These are phyloP conservation scores for Chlorella ohadii DNA, from an alignment of 139 green algal genomes.

Conservation along the genomic window DNA sequence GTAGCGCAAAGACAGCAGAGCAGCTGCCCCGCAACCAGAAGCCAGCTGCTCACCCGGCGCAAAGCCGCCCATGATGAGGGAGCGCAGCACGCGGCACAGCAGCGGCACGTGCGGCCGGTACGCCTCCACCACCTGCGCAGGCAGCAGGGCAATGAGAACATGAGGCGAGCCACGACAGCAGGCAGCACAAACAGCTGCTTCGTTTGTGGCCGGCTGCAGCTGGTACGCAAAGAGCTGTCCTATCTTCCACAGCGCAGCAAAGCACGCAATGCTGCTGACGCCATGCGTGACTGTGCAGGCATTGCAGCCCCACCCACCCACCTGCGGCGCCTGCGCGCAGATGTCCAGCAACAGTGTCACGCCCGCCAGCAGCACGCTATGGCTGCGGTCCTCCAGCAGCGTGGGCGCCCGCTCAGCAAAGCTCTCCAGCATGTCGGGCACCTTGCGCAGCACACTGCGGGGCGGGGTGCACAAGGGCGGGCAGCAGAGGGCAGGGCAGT, in stretches of 20 bases:
- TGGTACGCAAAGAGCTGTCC: too few species aligned
- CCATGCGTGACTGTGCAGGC: too few species aligned
- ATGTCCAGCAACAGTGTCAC: slow-evolving; percentile 89
- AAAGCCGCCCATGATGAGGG: slow-evolving; percentile 73
- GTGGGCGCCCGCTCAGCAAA: slow-evolving; percentile 78
- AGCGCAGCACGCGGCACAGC: slow-evolving; percentile 76
- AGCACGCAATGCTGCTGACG: too few species aligned
- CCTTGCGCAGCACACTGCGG: slow-evolving; percentile 89
- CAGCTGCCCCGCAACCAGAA: not conserved
- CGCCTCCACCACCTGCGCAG: slow-evolving; percentile 15
- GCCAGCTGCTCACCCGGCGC: slow-evolving; percentile 39
- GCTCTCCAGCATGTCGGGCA: slow-evolving; percentile 91
- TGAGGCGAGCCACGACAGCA: too few species aligned
- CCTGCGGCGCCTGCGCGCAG: slow-evolving; percentile 32
- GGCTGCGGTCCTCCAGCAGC: slow-evolving; percentile 90
- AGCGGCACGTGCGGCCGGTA: slow-evolving; percentile 59
- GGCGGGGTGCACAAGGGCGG: not conserved
- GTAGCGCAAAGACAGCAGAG: too few species aligned
- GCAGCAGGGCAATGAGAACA: not conserved
- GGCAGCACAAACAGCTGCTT: too few species aligned
- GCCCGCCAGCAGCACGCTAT: slow-evolving; percentile 88
- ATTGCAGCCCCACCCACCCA: too few species aligned
- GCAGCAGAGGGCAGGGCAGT: not conserved
- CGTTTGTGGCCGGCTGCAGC: too few species aligned
- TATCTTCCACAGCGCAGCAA: too few species aligned